Conservation (phyloP, 2,329 filamentous ascomycete genomes). For the Alternaria viburni region DNA sequence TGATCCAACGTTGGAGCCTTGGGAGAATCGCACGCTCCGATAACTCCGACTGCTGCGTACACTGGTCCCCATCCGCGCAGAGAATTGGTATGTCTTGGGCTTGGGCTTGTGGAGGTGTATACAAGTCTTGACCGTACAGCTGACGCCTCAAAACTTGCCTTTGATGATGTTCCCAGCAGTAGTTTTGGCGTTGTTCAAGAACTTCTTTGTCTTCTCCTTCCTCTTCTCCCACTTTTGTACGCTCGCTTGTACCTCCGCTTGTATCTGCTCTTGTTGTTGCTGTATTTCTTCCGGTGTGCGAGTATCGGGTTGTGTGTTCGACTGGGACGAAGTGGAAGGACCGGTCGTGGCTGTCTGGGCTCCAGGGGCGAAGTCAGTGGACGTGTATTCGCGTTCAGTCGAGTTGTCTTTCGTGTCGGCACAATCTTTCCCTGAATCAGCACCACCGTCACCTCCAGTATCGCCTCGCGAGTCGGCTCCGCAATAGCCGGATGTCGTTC, state of each 20-base stretch:
- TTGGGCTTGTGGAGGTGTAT: not conserved
- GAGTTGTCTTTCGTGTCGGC: not conserved
- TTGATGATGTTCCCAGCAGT: not conserved
- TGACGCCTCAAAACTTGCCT: not conserved
- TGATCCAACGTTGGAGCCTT: no score
- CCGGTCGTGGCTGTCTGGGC: not conserved
- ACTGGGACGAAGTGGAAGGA: not conserved
- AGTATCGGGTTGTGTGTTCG: not conserved
- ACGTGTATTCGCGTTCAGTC: not conserved
- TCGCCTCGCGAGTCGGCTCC: not conserved
- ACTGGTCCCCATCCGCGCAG: not conserved
- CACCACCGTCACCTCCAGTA: not conserved
- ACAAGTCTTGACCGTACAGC: not conserved
- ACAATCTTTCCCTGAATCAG: not conserved
- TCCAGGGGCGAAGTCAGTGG: not conserved
- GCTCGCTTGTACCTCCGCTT: not conserved
- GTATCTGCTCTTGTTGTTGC: not conserved
- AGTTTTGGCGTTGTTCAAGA: not conserved
- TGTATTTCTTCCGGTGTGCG: not conserved
- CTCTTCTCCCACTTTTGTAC: not conserved
- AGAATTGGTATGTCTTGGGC: not conserved
- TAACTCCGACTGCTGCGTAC: conserved; percentile 2
- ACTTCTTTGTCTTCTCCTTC: not conserved
- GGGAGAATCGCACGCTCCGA: conserved; percentile 3
- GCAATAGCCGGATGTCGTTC: not conserved